Base-by-base conservation (phyloP, 306 rosid genomes). In the Ziziphus jujuba region DNA sequence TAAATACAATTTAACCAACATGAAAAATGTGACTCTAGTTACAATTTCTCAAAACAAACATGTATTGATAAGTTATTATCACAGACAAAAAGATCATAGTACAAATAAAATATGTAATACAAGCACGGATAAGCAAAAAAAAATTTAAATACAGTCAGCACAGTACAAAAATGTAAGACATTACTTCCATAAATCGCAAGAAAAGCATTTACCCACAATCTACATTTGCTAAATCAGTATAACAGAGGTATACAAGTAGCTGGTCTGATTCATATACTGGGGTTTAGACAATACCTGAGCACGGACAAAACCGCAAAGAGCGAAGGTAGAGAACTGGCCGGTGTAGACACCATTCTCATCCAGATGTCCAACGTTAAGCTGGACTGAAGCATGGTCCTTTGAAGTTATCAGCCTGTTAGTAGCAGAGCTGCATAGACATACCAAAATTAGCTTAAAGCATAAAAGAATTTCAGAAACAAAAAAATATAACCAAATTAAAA, bases 311-410 rank as follows among this genome's bases (percentile, higher is more conserved):
- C 92, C 97, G 2, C 92, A 91, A 16, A 88, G 87, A 48, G 97
- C 92, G 14, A 80, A 88, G 35, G 97, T 81, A 75, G 92, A 62
- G 81, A 79, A 88, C 6, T 81, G 85, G 17, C 91, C 85, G 25
- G 84, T 86, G 87, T 86, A 86, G 43, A 82, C 43, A 33, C 93
- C 97, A 28, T 55, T 84, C 72, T 91, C 95, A 14, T 88, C 97
- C 53, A 91, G 45, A 67, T 88, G 97, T 0, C 97, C 96, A 3
- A 88, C 36, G 72, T 91, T 88, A 3, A 91, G 71, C 84, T 88
- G 92, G 66, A 88, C 92, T 0, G 92, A 88, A 0, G 97, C 97
- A 43, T 91, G 91, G 68, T 91, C 96, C 81, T 88, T 91, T 0
- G 97, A 71, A 0, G 96, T 86, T 1, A 91, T 91, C 80, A 88